Evolutionary conservation across 2,329 filamentous ascomycete genomes (phyloP).

Genomic region (Aureobasidium sp.): DNA sequence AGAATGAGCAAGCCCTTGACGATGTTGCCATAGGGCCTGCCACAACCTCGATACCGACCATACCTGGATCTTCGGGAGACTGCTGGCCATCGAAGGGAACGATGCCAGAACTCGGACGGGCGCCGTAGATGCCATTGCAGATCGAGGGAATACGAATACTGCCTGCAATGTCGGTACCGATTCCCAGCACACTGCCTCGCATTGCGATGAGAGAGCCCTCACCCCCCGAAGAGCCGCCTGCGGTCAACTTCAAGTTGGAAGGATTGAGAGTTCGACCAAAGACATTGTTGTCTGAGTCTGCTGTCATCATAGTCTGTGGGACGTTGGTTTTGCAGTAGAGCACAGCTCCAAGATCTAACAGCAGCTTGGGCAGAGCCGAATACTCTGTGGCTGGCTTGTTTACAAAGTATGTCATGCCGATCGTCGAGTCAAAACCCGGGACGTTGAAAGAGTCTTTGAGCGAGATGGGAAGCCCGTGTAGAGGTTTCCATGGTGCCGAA

Average conservation of each 20-base stretch:
- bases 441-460: constrained; percentile 59
- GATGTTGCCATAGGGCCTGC: constrained; percentile 26
- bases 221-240: constrained; percentile 61
- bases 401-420: constrained; percentile 53
- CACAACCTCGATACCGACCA: constrained; percentile 17
- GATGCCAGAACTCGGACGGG: constrained; percentile 21
- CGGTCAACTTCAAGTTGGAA: constrained; percentile 51
- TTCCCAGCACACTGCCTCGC: constrained; percentile 52
- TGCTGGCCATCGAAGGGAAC: constrained; percentile 15
- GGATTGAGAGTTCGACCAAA: constrained; percentile 53
- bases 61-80: constrained; percentile 8
- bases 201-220: constrained; percentile 56
- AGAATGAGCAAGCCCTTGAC: constrained; percentile 22
- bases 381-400: constrained; percentile 27
- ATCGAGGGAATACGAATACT: constrained; percentile 78
- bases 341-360: constrained; percentile 40
- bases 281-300: constrained; percentile 29
- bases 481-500: constrained; percentile 21
- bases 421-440: constrained; percentile 49
- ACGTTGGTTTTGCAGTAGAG: constrained; percentile 50
- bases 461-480: constrained; percentile 50
- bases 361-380: constrained; percentile 31
- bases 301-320: constrained; percentile 38
- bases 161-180: constrained; percentile 57
- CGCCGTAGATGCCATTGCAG: constrained; percentile 44